Evolutionary conservation across 371 early-diverging fungal genomes (phyloP).

Genomic region (Amoeboaphelidium occidentale): DNA sequence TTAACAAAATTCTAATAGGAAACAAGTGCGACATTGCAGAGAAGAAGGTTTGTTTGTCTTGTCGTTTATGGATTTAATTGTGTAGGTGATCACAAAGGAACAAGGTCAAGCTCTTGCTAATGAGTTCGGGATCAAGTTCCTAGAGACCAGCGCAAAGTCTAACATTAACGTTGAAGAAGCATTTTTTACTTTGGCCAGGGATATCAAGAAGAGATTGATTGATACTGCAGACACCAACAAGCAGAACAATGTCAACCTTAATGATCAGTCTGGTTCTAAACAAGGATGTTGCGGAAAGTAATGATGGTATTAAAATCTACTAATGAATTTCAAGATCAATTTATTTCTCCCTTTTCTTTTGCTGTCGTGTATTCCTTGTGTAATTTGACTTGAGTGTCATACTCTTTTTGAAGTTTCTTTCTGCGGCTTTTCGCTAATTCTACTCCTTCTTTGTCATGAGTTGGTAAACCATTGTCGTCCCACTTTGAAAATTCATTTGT

Average conservation of each 20-base stretch:
- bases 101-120: constrained; percentile 64
- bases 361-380: constrained; percentile 34
- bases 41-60: constrained; percentile 30
- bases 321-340: background rate
- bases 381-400: constrained; percentile 52
- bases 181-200: constrained; percentile 82
- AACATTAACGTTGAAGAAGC: constrained; percentile 85
- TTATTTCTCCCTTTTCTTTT: background rate
- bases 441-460: constrained; percentile 48
- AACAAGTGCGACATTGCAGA: constrained; percentile 95
- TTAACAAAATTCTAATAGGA: constrained; percentile 90
- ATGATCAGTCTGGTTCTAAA: background rate
- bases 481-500: constrained; percentile 38
- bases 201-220: constrained; percentile 39
- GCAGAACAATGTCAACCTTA: background rate
- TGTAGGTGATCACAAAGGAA: constrained; percentile 24
- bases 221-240: constrained; percentile 17
- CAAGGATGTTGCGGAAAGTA: background rate
- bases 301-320: background rate
- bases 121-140: constrained; percentile 53
- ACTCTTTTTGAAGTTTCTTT: constrained; percentile 72
- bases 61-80: background rate
- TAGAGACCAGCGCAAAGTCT: constrained; percentile 84
- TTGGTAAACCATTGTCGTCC: constrained; percentile 71
- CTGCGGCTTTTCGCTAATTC: constrained; percentile 50